These are phyloP conservation scores for Neurospora sp. DNA, from an alignment of 495 filamentous ascomycete genomes.

Conservation along the genomic window DNA sequence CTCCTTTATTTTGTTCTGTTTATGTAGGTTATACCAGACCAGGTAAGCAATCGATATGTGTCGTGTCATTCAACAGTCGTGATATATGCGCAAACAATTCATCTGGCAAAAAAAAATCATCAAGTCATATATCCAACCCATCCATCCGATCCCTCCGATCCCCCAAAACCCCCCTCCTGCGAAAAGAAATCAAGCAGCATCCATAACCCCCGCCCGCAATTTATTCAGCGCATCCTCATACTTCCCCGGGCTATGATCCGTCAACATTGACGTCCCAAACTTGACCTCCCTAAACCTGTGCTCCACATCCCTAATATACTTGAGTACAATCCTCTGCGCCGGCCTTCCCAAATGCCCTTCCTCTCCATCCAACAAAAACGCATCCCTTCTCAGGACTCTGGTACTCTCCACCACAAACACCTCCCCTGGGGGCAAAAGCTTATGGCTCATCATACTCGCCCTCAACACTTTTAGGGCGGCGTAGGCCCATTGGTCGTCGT, in stretches of 20 bases:
- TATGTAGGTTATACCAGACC: background rate
- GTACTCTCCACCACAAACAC: constrained; percentile 62
- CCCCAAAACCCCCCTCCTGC: background rate
- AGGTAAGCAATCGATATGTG: background rate
- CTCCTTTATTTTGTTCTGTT: background rate
- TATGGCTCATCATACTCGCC: constrained; percentile 57
- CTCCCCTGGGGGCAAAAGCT: constrained; percentile 66
- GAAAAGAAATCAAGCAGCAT: background rate
- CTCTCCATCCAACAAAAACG: constrained; percentile 34
- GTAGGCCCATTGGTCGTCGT: constrained; percentile 63
- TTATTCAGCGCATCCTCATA: constrained; percentile 50
- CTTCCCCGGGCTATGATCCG: constrained; percentile 64
- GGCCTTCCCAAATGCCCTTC: constrained; percentile 43
- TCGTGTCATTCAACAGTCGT: background rate
- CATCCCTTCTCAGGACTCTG: constrained; percentile 48
- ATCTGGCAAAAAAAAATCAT: background rate
- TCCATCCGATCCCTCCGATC: background rate
- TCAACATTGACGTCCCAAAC: constrained; percentile 64
- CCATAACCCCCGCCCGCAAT: constrained; percentile 25
- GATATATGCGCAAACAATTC: background rate
- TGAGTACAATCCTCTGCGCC: constrained; percentile 54
- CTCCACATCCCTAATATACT: constrained; percentile 57
- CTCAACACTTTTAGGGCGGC: constrained; percentile 55
- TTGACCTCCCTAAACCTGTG: constrained; percentile 56
- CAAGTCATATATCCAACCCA: background rate